Evolutionary conservation across 1,139 yeast species (phyloP).

Genomic region (Taphrina communis): DNA sequence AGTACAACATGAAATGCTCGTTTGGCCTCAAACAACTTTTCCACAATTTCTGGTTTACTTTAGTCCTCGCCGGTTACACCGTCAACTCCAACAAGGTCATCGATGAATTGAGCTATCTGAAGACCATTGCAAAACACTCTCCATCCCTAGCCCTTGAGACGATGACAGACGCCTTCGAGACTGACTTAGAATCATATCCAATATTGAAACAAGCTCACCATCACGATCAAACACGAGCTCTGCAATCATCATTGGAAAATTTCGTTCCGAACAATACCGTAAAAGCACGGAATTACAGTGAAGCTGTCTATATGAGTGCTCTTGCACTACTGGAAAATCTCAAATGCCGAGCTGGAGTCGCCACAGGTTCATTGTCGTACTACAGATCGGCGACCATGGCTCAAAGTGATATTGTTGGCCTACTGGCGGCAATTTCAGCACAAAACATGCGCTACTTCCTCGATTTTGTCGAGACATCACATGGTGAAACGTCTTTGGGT

Average conservation of each 20-base stretch:
- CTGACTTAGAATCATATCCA: slow-evolving; percentile 88
- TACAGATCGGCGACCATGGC: slow-evolving; percentile 84
- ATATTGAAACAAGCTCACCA: slow-evolving; percentile 86
- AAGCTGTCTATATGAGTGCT: slow-evolving; percentile 86
- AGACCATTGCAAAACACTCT: slow-evolving; percentile 79
- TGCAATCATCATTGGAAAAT: slow-evolving; percentile 27
- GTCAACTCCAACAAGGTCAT: slow-evolving; percentile 63
- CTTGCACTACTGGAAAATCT: slow-evolving; percentile 77
- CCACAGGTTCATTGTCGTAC: slow-evolving; percentile 74
- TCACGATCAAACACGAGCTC: slow-evolving; percentile 74
- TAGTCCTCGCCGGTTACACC: slow-evolving; percentile 88
- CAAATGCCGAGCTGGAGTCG: slow-evolving; percentile 79
- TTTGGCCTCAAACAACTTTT: slow-evolving; percentile 54
- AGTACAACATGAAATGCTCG: background rate
- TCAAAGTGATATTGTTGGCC: slow-evolving; percentile 73
- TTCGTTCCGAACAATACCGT: slow-evolving; percentile 48
- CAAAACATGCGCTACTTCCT: slow-evolving; percentile 67
- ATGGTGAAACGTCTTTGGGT: slow-evolving; percentile 55
- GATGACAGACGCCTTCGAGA: slow-evolving; percentile 85
- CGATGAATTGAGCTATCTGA: slow-evolving; percentile 59
- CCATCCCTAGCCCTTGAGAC: slow-evolving; percentile 92
- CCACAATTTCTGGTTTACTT: slow-evolving; percentile 91
- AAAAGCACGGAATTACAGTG: slow-evolving; percentile 71
- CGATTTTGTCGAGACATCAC: slow-evolving; percentile 32
- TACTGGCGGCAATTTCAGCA: slow-evolving; percentile 68